Evolutionary conservation across 805 yeast genomes (phyloP).

Genomic region (Suhomyces prunicola): DNA sequence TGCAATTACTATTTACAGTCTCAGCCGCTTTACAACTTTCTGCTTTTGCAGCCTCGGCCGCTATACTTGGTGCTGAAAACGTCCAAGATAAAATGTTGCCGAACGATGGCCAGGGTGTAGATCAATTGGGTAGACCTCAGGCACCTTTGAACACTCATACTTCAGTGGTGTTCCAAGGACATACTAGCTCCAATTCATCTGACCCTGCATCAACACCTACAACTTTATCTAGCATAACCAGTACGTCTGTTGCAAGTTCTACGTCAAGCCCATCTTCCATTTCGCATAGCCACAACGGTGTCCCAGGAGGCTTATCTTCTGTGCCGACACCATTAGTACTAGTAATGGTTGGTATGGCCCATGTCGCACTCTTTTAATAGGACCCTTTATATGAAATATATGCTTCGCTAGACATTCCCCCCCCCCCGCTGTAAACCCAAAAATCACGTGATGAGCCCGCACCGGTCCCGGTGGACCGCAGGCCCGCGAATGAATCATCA

Average conservation of each 20-base stretch:
- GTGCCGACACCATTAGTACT: not conserved
- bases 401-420: not conserved
- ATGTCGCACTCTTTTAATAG: not conserved
- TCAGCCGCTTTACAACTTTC: not conserved
- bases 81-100: not conserved
- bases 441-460: not conserved
- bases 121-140: not conserved
- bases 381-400: not conserved
- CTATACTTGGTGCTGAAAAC: not conserved
- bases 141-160: not conserved
- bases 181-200: not conserved
- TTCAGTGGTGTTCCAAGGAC: not conserved
- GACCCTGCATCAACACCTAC: not conserved
- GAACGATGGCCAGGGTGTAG: not conserved
- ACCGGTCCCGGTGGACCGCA: conserved; percentile 2
- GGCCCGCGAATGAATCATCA: conserved; percentile 5
- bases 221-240: not conserved
- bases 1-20: not conserved
- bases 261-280: not conserved
- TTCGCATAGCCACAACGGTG: not conserved
- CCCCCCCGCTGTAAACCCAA: not conserved
- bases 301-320: not conserved
- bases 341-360: not conserved
- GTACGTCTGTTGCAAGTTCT: not conserved
- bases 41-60: not conserved